Evolutionary conservation across 495 filamentous ascomycete genomes (phyloP).

Genomic region (Aspergillus campestris): DNA sequence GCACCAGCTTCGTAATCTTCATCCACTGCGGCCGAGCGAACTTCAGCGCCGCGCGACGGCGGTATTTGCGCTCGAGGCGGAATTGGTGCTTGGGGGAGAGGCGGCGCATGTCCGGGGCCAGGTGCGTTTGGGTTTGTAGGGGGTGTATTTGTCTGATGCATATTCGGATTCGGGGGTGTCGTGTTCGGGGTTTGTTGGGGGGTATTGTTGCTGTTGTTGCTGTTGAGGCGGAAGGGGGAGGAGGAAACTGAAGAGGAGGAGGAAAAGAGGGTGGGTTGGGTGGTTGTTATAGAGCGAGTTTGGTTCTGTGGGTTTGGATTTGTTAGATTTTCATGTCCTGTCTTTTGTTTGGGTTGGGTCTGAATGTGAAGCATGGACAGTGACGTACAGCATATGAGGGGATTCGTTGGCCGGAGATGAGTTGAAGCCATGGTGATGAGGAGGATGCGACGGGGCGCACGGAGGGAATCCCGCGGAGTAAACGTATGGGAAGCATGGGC

Average conservation of each 20-base stretch:
- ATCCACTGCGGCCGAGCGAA: slow-evolving; percentile 66
- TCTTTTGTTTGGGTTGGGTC: not conserved
- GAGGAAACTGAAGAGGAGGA: slow-evolving; percentile 28
- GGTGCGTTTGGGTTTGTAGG: slow-evolving; percentile 69
- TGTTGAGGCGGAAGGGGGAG: slow-evolving; percentile 32
- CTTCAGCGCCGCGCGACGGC: slow-evolving; percentile 60
- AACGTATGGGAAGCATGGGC: too few species aligned
- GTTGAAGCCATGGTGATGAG: too few species aligned
- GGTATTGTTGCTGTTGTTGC: slow-evolving; percentile 13
- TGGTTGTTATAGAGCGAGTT: slow-evolving; percentile 12
- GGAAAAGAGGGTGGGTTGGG: slow-evolving; percentile 7
- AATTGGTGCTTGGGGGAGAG: slow-evolving; percentile 79
- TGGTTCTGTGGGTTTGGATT: not conserved
- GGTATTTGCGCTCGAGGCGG: slow-evolving; percentile 54
- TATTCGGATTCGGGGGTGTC: not conserved
- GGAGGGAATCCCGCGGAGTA: too few species aligned
- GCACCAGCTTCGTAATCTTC: slow-evolving; percentile 60
- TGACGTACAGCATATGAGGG: too few species aligned
- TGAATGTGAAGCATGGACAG: not conserved
- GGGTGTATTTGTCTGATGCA: slow-evolving; percentile 34
- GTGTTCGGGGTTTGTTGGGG: not conserved
- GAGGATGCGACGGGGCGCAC: too few species aligned
- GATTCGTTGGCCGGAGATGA: too few species aligned
- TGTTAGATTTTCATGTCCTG: not conserved
- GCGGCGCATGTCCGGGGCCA: slow-evolving; percentile 88